phyloP scores from a whole-genome alignment of 192 early-diverging fungal species.

The Backusella liffmaniae region DNA sequence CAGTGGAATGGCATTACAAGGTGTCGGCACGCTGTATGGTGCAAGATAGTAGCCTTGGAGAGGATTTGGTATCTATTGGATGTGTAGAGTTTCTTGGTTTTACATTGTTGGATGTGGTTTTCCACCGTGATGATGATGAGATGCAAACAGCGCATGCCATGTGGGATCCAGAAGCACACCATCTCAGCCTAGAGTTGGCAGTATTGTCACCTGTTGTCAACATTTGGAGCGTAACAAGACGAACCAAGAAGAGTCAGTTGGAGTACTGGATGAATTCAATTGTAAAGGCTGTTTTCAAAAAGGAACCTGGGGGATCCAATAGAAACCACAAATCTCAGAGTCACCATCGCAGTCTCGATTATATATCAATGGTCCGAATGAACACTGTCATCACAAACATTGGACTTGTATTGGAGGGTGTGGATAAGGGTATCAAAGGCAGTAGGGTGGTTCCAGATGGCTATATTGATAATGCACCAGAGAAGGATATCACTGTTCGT shows the following conservation, averaged over 20 bases:
- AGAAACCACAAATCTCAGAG: no score
- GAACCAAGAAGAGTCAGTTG: not conserved
- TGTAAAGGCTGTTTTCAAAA: no score
- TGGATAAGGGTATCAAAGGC: constrained; percentile 13
- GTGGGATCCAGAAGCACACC: not conserved
- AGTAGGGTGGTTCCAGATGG: constrained; percentile 11
- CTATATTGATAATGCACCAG: constrained; percentile 34
- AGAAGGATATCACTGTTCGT: constrained; percentile 9
- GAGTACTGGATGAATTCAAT: constrained; percentile 3
- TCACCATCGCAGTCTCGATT: not conserved
- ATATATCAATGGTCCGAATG: not conserved
- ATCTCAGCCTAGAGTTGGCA: not conserved
- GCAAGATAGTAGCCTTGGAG: not conserved
- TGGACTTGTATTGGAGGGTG: constrained; percentile 4
- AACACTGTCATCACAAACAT: not conserved
- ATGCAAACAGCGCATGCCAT: not conserved
- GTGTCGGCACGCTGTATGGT: not conserved
- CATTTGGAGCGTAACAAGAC: not conserved
- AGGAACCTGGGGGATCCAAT: not conserved
- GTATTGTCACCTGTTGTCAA: constrained; percentile 6
- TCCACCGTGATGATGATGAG: not conserved
- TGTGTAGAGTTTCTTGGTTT: not conserved
- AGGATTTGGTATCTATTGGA: not conserved
- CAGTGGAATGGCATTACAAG: constrained; percentile 9
- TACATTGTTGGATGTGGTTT: not conserved